A percentile compares a stretch with the other conserved stretches of the same genome.
Conservation (phyloP, 192 early-diverging fungal genomes). For the Coemansia sp. region DNA sequence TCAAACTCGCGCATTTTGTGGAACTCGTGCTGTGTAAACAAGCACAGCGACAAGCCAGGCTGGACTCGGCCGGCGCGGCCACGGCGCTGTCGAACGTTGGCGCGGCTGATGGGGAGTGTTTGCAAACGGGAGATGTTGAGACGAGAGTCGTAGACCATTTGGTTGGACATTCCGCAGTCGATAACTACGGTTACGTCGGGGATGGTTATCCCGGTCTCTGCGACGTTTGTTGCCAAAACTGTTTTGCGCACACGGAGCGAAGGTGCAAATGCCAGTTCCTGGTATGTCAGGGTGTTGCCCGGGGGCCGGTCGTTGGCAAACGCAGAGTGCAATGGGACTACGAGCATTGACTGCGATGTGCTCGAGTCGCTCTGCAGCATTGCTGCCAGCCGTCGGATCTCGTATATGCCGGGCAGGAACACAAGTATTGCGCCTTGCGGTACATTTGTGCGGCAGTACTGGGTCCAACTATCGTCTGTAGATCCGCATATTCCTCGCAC, state of each 20-base stretch:
- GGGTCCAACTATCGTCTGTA: background rate
- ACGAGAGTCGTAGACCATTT: slow-evolving; percentile 57
- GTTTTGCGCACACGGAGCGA: slow-evolving; percentile 69
- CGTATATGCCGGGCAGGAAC: slow-evolving; percentile 69
- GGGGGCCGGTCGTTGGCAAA: slow-evolving; percentile 31
- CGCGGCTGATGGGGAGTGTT: slow-evolving; percentile 48
- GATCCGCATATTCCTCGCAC: background rate
- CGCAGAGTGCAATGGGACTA: slow-evolving; percentile 63
- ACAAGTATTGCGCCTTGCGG: slow-evolving; percentile 62
- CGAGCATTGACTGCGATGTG: background rate
- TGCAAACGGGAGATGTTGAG: slow-evolving; percentile 61
- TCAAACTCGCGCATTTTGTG: slow-evolving; percentile 55
- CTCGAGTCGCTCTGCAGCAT: slow-evolving; percentile 26
- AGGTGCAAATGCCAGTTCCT: slow-evolving; percentile 51
- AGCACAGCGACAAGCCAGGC: slow-evolving; percentile 54
- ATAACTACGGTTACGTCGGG: slow-evolving; percentile 72
- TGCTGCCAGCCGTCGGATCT: slow-evolving; percentile 70
- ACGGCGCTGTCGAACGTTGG: slow-evolving; percentile 58
- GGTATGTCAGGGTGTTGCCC: slow-evolving; percentile 14
- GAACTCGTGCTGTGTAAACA: slow-evolving; percentile 54
- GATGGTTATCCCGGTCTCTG: slow-evolving; percentile 61
- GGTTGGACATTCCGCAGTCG: slow-evolving; percentile 67
- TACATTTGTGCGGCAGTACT: background rate
- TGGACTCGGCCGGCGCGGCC: slow-evolving; percentile 65
- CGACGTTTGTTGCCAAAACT: slow-evolving; percentile 85